Evolutionary conservation across 768 basidiomycete species (phyloP), one percentile per base, ranked within the genome.

Genomic region (Suillus sp.): DNA sequence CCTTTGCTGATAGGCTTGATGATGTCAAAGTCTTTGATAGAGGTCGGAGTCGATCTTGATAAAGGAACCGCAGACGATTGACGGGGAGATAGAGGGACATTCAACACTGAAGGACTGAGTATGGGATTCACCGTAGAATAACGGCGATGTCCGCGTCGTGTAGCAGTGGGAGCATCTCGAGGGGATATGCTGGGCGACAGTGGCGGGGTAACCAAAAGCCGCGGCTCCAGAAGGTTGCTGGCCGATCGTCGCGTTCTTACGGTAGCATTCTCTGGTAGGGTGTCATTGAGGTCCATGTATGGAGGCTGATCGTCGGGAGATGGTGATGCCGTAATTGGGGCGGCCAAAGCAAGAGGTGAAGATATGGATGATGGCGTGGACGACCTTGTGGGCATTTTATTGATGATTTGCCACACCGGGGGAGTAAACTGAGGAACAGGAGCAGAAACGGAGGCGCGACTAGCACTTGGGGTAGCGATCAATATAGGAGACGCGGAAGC

Each of bases 1-100:
- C 97, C 97, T 73, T 98, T 98, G 75, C 92, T 95, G 74, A 99
- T 99, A 3, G 97, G 97, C 76, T 99, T 99, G 82, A 99, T 96
- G 72, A 99, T 89, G 71, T 99, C 96, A 70, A 99, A 99, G 75
- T 99, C 97, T 76, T 95, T 98, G 78, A 99, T 98, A 6, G 96
- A 96, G 4, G 96, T 91, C 1, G 93, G 87, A 13, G 87, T 88
- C 20, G 92, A 86, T 30, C 94, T 85, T 37, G 93, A 84, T 43
- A 92, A 76, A 1, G 95, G 92, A 1, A 88, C 89, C 8, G 84
- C 81, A 5, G 95, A 87, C 9, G 92, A 82, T 63, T 96, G 86
- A 30, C 96, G 86, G 37, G 97, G 97, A 20, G 97, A 99, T 1
- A 96, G 78, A 1, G 94, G 93, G 68, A 77, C 73, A 45, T 68